Conservation (phyloP, 1,284 basidiomycete species). For the Polyporus tsugae region DNA sequence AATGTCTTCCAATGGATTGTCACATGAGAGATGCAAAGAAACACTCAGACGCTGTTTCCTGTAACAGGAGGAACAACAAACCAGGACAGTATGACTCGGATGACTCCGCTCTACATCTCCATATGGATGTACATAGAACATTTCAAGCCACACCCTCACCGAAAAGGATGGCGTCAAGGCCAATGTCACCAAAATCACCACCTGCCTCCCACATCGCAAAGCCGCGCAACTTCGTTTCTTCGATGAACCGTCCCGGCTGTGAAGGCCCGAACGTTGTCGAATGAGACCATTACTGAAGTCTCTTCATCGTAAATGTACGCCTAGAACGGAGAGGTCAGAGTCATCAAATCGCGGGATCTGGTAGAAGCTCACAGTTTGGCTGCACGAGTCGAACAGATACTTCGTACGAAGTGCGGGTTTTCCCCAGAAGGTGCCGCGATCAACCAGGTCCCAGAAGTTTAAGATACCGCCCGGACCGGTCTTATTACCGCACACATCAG, state of each 20-base stretch:
- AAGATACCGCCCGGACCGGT: constrained; percentile 57
- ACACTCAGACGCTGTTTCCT: neutral
- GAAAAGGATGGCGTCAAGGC: constrained; percentile 71
- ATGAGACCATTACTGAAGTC: constrained; percentile 64
- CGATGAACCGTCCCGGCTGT: constrained; percentile 64
- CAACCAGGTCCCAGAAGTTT: constrained; percentile 68
- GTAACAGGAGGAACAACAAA: neutral
- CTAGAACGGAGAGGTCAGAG: neutral
- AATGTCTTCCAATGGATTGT: too few relatives aligned
- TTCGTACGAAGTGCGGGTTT: constrained; percentile 55
- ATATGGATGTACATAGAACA: neutral
- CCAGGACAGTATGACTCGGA: neutral
- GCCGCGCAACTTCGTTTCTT: constrained; percentile 59
- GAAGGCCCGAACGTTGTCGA: constrained; percentile 66
- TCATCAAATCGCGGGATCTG: neutral
- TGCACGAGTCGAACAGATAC: constrained; percentile 68
- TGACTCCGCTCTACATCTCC: neutral
- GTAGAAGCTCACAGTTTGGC: constrained; percentile 56
- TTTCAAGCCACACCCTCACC: constrained; percentile 40
- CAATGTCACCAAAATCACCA: constrained; percentile 63
- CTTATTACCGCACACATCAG: constrained; percentile 20
- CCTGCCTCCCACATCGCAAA: constrained; percentile 73
- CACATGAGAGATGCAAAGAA: too few relatives aligned
- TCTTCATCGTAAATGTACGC: constrained; percentile 68
- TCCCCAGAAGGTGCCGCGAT: constrained; percentile 58